These are phyloP conservation scores for Boletus sensibilis DNA, from an alignment of 768 basidiomycete species.

Conservation along the genomic window DNA sequence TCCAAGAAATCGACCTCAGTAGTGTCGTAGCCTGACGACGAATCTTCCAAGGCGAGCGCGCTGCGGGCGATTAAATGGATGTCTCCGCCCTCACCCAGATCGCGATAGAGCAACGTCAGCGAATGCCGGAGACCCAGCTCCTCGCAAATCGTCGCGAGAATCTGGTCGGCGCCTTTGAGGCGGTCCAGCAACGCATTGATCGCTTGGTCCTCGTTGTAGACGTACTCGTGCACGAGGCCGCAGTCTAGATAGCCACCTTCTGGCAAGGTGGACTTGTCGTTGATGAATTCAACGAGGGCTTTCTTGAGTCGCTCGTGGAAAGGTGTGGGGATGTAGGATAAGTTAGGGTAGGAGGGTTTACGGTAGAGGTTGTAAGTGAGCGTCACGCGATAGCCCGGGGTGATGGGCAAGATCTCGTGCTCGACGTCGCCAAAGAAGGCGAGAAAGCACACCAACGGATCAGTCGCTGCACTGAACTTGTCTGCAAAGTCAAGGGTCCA, in stretches of 20 bases:
- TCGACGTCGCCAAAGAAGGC: conserved; percentile 45
- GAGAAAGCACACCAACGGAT: conserved; percentile 31
- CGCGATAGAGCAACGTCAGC: neutral
- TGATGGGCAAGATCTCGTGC: conserved; percentile 44
- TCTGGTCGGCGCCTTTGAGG: neutral
- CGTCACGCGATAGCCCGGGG: conserved; percentile 42
- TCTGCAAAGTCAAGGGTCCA: neutral
- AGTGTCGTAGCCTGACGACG: too few relatives aligned
- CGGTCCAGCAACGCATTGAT: neutral
- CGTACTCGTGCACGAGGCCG: conserved; percentile 35
- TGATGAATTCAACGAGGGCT: conserved; percentile 15
- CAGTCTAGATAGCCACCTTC: conserved; percentile 36
- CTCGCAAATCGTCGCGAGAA: neutral
- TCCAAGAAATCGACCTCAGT: neutral
- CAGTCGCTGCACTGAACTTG: neutral
- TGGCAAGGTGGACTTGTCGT: conserved; percentile 28
- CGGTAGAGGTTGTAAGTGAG: conserved; percentile 40
- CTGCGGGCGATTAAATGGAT: neutral
- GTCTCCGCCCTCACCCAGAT: too few relatives aligned
- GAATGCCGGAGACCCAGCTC: neutral
- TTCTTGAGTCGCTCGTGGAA: neutral
- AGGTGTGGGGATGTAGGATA: neutral
- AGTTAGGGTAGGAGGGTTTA: neutral
- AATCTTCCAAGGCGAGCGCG: neutral
- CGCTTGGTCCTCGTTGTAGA: neutral